Percentiles rank a stretch among this genome's conserved stretches.
Conservation (phyloP, 345 rosid genomes). For the Gossypium anomalum region DNA sequence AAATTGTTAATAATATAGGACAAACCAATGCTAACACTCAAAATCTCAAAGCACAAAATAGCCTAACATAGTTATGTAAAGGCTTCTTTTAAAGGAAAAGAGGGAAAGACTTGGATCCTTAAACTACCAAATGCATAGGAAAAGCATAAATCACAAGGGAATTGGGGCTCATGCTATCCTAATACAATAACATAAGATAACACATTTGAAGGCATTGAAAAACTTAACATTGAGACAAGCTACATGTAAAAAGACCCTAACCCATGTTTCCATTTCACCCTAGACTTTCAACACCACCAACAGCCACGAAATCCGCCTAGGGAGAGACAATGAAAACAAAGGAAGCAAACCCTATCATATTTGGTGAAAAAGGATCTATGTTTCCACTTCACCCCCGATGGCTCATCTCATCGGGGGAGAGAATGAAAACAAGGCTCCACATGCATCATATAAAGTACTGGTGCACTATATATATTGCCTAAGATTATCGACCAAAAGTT, state of each 20-base stretch:
- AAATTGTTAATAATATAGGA: too few species aligned
- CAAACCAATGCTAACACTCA: too few species aligned
- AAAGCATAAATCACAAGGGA: too few species aligned
- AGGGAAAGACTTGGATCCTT: too few species aligned
- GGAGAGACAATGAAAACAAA: constrained; percentile 1
- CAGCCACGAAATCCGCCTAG: neutral
- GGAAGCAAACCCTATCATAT: neutral
- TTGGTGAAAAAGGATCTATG: neutral
- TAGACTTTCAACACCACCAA: neutral
- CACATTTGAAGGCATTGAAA: too few species aligned
- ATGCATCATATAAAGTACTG: neutral
- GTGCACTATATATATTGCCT: neutral
- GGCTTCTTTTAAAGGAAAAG: too few species aligned
- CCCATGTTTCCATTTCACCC: constrained; percentile 4
- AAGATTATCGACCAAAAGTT: neutral
- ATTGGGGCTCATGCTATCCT: too few species aligned
- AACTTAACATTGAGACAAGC: too few species aligned
- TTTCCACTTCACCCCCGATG: neutral
- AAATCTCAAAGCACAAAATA: too few species aligned
- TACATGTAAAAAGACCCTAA: neutral
- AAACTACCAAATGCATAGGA: too few species aligned
- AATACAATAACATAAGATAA: too few species aligned
- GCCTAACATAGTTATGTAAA: too few species aligned
- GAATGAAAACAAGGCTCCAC: neutral
- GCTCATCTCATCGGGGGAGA: neutral